A percentile compares a stretch with the other conserved stretches of the same genome.
These are phyloP conservation scores for Cystobasidium sp. DNA, from an alignment of 1,284 basidiomycete genomes.

Conservation along the genomic window DNA sequence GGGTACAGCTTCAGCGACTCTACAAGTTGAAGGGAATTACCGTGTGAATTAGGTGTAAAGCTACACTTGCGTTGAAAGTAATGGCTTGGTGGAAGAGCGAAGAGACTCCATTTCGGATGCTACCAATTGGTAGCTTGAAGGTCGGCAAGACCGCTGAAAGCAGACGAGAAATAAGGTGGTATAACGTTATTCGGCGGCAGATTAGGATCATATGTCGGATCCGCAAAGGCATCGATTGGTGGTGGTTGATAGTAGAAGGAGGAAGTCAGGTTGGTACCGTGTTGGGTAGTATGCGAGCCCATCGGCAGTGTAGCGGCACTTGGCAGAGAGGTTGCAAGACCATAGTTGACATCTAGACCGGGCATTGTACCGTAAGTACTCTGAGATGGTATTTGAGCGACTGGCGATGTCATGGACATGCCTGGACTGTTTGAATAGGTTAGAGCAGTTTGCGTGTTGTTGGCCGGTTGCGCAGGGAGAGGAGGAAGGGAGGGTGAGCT, in stretches of 20 bases:
- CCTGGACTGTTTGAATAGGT: conserved; percentile 3
- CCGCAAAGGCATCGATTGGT: conserved; percentile 4
- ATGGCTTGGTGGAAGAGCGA: background rate
- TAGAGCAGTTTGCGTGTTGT: background rate
- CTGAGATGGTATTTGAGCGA: background rate
- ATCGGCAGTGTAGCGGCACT: background rate
- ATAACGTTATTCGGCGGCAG: conserved; percentile 6
- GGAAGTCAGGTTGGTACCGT: conserved; percentile 10
- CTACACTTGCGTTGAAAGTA: conserved; percentile 7
- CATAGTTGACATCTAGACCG: conserved; percentile 9
- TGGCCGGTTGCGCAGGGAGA: background rate
- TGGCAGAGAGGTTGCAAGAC: background rate
- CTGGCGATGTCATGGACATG: background rate
- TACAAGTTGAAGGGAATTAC: background rate
- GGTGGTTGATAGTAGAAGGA: conserved; percentile 36
- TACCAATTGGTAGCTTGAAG: conserved; percentile 34
- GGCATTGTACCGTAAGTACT: background rate
- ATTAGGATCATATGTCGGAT: conserved; percentile 8
- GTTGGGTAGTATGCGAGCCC: background rate
- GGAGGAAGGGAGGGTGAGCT: background rate
- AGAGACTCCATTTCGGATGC: background rate
- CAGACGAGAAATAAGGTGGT: conserved; percentile 26
- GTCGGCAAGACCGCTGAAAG: conserved; percentile 33
- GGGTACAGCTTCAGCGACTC: too few relatives aligned
- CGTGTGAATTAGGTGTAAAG: background rate